phyloP scores from a whole-genome alignment of 148 eudicot species.

The Rhododendron henanense region DNA sequence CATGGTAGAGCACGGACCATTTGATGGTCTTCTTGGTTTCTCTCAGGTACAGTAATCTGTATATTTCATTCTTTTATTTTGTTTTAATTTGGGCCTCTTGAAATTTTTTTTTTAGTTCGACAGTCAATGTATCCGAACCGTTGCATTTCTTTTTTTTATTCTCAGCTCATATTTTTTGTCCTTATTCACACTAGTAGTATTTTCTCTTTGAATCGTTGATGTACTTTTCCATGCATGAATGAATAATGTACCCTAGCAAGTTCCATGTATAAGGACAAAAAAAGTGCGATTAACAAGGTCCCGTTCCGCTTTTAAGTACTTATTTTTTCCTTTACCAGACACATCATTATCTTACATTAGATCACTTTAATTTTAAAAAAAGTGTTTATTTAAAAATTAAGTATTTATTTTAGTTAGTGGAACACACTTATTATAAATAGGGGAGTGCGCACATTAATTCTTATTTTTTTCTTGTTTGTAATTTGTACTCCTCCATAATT shows the following conservation, averaged over 20 bases:
- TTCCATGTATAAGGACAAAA: not conserved
- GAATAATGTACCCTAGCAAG: too few relatives aligned
- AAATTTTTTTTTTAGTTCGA: too few relatives aligned
- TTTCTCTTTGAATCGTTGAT: too few relatives aligned
- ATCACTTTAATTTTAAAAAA: too few relatives aligned
- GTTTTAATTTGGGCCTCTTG: not conserved
- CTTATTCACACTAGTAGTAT: too few relatives aligned
- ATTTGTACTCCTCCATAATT: not conserved
- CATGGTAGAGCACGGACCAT: constrained; percentile 69
- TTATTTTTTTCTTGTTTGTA: not conserved
- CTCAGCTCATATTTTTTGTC: not conserved
- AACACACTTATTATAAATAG: not conserved
- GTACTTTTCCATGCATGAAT: not conserved
- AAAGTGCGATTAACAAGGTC: not conserved
- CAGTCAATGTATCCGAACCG: too few relatives aligned
- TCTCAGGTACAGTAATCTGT: constrained; percentile 56
- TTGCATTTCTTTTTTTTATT: too few relatives aligned
- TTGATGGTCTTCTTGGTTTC: constrained; percentile 93
- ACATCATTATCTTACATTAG: too few relatives aligned
- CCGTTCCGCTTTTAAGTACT: too few relatives aligned
- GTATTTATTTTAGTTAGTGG: too few relatives aligned
- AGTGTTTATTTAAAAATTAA: too few relatives aligned
- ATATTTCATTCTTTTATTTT: not conserved
- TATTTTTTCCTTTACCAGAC: too few relatives aligned
- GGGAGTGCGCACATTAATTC: not conserved